These are phyloP conservation scores for Tulasnella calospora DNA, from an alignment of 768 basidiomycete genomes.

Conservation along the genomic window DNA sequence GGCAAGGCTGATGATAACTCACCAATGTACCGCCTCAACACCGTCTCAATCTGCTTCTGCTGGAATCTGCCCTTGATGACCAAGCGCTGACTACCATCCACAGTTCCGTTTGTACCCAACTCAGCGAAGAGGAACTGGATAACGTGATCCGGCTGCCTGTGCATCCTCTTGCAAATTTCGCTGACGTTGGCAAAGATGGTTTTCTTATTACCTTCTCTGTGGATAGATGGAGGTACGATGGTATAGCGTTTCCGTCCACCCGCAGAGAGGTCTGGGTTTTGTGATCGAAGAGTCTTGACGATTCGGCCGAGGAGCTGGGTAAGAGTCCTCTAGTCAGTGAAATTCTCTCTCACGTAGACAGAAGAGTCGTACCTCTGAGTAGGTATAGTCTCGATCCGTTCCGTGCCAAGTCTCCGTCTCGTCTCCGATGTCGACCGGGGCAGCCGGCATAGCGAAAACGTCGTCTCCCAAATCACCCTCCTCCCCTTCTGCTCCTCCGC, in stretches of 20 bases:
- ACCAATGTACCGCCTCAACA: conserved; percentile 94
- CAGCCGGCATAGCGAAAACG: conserved; percentile 54
- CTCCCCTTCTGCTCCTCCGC: conserved; percentile 56
- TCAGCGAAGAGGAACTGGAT: conserved; percentile 96
- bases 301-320: conserved; percentile 84
- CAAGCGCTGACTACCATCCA: conserved; percentile 84
- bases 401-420: conserved; percentile 77
- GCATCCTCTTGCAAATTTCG: conserved; percentile 99
- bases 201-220: conserved; percentile 93
- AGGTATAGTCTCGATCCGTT: conserved; percentile 94
- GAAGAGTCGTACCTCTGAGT: conserved; percentile 61
- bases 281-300: conserved; percentile 83
- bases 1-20: conserved; percentile 35
- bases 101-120: conserved; percentile 95
- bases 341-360: not conserved
- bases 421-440: conserved; percentile 61
- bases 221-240: conserved; percentile 79
- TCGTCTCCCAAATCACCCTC: conserved; percentile 82
- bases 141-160: conserved; percentile 94
- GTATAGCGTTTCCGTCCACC: conserved; percentile 91
- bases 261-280: conserved; percentile 81
- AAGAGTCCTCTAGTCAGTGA: not conserved
- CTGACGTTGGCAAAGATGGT: conserved; percentile 93
- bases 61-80: conserved; percentile 98
- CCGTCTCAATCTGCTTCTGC: conserved; percentile 97